A percentile compares a stretch with the other conserved stretches of the same genome.
These are phyloP conservation scores for Calycina herbarum DNA, from an alignment of 2,329 filamentous ascomycete species.

Conservation along the genomic window DNA sequence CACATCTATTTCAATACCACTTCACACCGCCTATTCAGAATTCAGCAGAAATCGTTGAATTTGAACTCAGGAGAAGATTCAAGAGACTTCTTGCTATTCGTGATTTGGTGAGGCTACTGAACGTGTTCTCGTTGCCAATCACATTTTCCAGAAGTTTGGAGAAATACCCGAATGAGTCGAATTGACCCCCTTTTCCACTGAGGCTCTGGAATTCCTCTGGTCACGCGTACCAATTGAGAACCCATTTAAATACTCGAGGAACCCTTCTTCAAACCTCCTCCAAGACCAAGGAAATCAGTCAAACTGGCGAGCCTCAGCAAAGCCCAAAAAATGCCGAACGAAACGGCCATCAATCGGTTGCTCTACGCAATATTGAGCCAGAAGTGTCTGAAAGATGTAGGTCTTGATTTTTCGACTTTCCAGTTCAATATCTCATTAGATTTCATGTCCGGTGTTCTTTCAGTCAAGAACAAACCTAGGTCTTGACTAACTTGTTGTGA, in stretches of 20 bases:
- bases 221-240: not conserved
- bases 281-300: constrained; percentile 11
- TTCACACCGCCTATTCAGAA: constrained; percentile 28
- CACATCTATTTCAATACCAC: constrained; percentile 21
- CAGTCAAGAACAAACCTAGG: no score
- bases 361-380: constrained; percentile 57
- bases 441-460: not conserved
- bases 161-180: constrained; percentile 2
- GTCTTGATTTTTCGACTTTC: constrained; percentile 18
- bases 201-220: not conserved
- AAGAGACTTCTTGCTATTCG: not conserved
- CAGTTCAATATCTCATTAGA: not conserved
- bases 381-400: constrained; percentile 51
- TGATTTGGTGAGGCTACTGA: constrained; percentile 1
- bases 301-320: constrained; percentile 39
- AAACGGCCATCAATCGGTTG: constrained; percentile 50
- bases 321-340: constrained; percentile 43
- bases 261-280: not conserved
- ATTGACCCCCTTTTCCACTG: constrained; percentile 3
- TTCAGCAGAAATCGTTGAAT: not conserved
- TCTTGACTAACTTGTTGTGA: not conserved
- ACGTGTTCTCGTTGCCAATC: constrained; percentile 6
- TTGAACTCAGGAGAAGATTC: constrained; percentile 5
- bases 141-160: constrained; percentile 1
- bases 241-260: constrained; percentile 2